Evolutionary conservation across 1,284 basidiomycete species (phyloP), one percentile per base, ranked within the genome.

Genomic region (Anthracocystis setariae): DNA sequence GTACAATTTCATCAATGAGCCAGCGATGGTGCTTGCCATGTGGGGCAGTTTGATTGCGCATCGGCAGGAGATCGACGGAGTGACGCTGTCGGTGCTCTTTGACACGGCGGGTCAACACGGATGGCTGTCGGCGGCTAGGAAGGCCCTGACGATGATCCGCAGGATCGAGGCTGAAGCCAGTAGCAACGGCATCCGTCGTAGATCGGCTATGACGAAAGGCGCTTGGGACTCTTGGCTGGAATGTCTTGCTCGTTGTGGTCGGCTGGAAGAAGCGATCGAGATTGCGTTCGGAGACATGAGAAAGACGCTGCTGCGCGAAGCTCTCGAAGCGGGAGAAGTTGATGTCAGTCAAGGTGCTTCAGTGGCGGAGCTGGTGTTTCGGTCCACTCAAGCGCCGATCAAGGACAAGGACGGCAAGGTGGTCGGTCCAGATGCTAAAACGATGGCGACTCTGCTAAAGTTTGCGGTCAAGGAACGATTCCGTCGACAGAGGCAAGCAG

Each of bases 221-320:
- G 81, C 82, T 67, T 93, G 91, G 90, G 89, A 91, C 60, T 86
- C 88, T 0, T 93, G 89, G 87, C 80, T 95, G n/a, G 92, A 95
- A 83, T 92, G 91, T 80, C 86, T 95, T n/a, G 91, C 91, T 74
- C 87, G 93, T 15, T 83, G 89, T 54, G 87, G 88, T 5, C 85
- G 85, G 71, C 74, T 92, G 25, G 87, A 89, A 21, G 90, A 92
- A 50, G 93, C 92, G 0, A 80, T 89, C 32, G 86, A 87, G 77
- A 85, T 88, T 18, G 85, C 90, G 17, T 89, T 89, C 66, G 66
- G 87, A 52, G 87, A 90, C 62, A 92, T 93, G 90, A 25, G 33
- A 42, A 56, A 23, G 15, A 46, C 49, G 10, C 27, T 67, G 8
- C 32, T 73, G 10, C 46, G 46, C 1, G 49, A 67, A 24, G 59